These are phyloP conservation scores for Populus simonii DNA, from an alignment of 345 rosid genomes.

Conservation along the genomic window DNA sequence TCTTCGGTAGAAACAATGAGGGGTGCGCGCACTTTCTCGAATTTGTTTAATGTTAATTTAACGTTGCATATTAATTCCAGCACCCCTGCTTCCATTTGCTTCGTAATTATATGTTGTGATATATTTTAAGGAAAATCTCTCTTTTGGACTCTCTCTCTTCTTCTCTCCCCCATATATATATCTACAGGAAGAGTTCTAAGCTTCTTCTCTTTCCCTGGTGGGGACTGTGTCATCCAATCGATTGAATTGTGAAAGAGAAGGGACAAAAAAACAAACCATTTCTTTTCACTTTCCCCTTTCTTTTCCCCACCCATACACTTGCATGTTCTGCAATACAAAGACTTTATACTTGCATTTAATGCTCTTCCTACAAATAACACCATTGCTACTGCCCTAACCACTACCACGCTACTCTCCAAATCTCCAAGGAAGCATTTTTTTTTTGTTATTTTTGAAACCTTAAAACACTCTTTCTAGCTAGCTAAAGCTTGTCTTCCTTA, in stretches of 20 bases:
- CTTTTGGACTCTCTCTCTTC: slow-evolving; percentile 20
- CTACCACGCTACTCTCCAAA: not conserved
- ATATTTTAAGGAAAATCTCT: slow-evolving; percentile 21
- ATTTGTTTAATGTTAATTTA: not conserved
- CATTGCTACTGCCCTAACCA: slow-evolving; percentile 3
- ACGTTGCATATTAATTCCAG: not conserved
- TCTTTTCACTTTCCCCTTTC: slow-evolving; percentile 19
- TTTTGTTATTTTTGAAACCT: not conserved
- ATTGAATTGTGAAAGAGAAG: slow-evolving; percentile 26
- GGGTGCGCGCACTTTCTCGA: slow-evolving; percentile 11
- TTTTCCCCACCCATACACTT: slow-evolving; percentile 45
- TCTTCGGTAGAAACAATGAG: slow-evolving; percentile 18
- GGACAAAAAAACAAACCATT: slow-evolving; percentile 48
- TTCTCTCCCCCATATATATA: slow-evolving; percentile 10
- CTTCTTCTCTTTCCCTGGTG: slow-evolving; percentile 29
- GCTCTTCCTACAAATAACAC: slow-evolving; percentile 25
- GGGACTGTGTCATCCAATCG: slow-evolving; percentile 32
- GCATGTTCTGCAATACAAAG: slow-evolving; percentile 43
- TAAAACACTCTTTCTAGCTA: not conserved
- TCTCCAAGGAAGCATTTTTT: not conserved
- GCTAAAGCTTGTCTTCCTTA: not conserved
- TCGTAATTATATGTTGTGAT: not conserved
- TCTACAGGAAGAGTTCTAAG: not conserved
- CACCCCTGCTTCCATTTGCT: not conserved
- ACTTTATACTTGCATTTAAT: slow-evolving; percentile 47